A percentile compares a stretch with the other conserved stretches of the same genome.
These are phyloP conservation scores for Narthecium ossifragum DNA, from an alignment of 106 monocot species.

Conservation along the genomic window DNA sequence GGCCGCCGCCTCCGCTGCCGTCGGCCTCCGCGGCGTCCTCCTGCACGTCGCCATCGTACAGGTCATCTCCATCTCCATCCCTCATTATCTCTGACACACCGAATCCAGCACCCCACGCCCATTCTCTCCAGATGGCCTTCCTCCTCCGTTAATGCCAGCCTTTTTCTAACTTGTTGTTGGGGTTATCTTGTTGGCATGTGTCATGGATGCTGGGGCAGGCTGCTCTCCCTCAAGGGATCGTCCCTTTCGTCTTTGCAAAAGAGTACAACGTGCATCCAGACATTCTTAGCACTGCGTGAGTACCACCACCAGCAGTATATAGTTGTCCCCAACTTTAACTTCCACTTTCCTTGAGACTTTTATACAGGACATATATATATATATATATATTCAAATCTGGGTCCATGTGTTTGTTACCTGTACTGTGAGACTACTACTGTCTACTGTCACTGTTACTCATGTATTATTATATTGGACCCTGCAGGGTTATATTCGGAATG, in stretches of 20 bases:
- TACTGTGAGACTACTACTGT: background rate
- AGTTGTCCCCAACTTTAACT: no score
- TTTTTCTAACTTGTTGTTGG: background rate
- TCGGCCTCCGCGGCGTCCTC: constrained; percentile 63
- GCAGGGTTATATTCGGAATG: constrained; percentile 92
- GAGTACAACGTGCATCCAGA: constrained; percentile 95
- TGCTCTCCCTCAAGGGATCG: constrained; percentile 91
- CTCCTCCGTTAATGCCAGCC: background rate
- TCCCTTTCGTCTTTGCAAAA: constrained; percentile 92
- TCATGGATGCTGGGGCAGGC: constrained; percentile 37
- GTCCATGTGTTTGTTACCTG: background rate
- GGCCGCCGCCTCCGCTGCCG: constrained; percentile 67
- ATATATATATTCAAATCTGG: background rate
- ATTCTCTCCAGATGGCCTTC: background rate
- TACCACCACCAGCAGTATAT: background rate
- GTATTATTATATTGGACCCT: no score
- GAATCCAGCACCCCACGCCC: background rate
- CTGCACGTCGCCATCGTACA: constrained; percentile 84
- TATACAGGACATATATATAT: background rate
- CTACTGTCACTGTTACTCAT: no score
- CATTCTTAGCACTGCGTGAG: constrained; percentile 93
- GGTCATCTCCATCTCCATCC: constrained; percentile 17
- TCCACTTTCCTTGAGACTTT: no score
- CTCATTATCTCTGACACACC: background rate
- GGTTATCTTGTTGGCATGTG: no score